Evolutionary conservation across 2,329 filamentous ascomycete genomes (phyloP).

Genomic region (Venturiaceae sp.): DNA sequence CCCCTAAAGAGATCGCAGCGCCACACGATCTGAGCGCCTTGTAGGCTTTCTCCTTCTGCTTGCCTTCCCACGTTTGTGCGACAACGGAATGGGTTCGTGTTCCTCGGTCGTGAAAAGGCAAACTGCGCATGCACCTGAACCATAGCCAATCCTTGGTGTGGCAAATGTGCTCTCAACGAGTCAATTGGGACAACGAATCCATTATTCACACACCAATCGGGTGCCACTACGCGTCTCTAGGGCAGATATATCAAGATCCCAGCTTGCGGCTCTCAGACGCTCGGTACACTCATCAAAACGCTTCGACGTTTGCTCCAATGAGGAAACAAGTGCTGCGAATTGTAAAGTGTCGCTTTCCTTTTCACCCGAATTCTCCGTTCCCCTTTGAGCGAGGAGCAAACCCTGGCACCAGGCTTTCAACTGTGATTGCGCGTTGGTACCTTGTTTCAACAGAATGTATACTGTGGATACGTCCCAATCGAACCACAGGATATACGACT

Average conservation of each 20-base stretch:
- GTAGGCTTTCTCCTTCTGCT: not conserved
- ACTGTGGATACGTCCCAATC: conserved; percentile 30
- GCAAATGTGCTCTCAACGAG: not conserved
- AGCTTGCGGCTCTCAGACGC: conserved; percentile 42
- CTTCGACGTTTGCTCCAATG: conserved; percentile 25
- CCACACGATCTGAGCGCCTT: not conserved
- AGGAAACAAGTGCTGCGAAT: conserved; percentile 25
- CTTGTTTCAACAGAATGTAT: conserved; percentile 56
- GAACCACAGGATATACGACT: conserved; percentile 54
- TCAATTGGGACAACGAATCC: not conserved
- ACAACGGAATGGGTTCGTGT: not conserved
- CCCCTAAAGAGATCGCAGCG: not conserved
- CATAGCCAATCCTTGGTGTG: not conserved
- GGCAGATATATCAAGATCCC: conserved; percentile 55
- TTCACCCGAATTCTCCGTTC: conserved; percentile 8
- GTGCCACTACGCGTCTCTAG: conserved; percentile 55
- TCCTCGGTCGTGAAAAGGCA: not conserved
- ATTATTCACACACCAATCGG: conserved; percentile 11
- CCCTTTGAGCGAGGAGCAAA: conserved; percentile 33
- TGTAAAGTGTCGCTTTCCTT: conserved; percentile 15
- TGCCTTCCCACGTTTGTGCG: not conserved
- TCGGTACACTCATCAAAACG: conserved; percentile 37
- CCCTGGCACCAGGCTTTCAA: conserved; percentile 56
- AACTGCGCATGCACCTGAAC: not conserved
- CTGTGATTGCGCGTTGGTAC: conserved; percentile 38